Conservation (phyloP, 257 asterid species). For the Handroanthus guayacan region DNA sequence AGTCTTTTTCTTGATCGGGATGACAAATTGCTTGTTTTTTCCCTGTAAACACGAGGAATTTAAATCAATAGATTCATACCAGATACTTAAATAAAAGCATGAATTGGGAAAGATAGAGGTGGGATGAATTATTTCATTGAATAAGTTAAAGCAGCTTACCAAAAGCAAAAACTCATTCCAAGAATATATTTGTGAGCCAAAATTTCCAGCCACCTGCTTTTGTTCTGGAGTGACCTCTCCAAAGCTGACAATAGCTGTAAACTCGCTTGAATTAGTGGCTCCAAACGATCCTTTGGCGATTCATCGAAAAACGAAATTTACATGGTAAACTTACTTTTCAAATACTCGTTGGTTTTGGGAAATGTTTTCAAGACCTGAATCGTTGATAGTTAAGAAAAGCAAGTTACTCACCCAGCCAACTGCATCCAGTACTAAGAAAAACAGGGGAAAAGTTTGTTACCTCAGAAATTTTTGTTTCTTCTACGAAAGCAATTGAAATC, state of each 20-base stretch:
- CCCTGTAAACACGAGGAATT: slow-evolving; percentile 50
- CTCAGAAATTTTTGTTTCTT: slow-evolving; percentile 75
- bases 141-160: slow-evolving; percentile 49
- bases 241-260: slow-evolving; percentile 75
- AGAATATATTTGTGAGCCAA: slow-evolving; percentile 59
- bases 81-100: neutral
- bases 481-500: slow-evolving; percentile 71
- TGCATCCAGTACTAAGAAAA: neutral
- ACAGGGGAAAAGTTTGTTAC: slow-evolving; percentile 37
- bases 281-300: neutral
- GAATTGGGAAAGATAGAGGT: neutral
- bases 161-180: slow-evolving; percentile 83
- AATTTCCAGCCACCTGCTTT: slow-evolving; percentile 54
- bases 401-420: neutral
- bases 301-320: neutral
- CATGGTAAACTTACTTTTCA: slow-evolving; percentile 61
- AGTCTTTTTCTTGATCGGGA: slow-evolving; percentile 62
- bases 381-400: slow-evolving; percentile 19
- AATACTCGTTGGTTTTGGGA: slow-evolving; percentile 59
- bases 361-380: slow-evolving; percentile 71
- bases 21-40: slow-evolving; percentile 48
- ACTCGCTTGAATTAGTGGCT: slow-evolving; percentile 17
- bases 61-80: neutral
- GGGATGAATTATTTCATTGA: neutral
- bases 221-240: slow-evolving; percentile 64